Evolutionary conservation across 2,329 filamentous ascomycete species (phyloP), one percentile per base, ranked within the genome.

Genomic region (Aspergillus jensenii): DNA sequence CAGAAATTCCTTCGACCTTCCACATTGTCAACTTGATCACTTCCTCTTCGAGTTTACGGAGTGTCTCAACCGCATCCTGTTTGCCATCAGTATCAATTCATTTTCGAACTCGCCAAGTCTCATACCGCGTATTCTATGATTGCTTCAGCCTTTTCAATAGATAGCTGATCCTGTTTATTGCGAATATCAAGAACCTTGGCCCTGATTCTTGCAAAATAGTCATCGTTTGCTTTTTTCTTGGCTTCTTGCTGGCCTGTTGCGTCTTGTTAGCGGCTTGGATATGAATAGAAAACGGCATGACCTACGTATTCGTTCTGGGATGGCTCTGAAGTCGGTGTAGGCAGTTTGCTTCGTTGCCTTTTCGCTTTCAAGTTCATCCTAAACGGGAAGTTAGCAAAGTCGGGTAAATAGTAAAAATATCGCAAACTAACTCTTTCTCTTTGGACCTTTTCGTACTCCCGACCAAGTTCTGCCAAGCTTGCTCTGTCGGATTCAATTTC

Each of bases 1-100:
- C 95, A 0, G 92, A 97, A n/a, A 81, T 74, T 1, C 91, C 93
- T 78, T 99, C 95, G 31, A 96, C 83, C 0, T 84, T 77, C 60
- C 86, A 81, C 45, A 97, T 81, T 64, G 90, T 84, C 2, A 84
- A 86, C 66, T 93, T 87, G 15, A 93, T 74, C 11, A 91, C 76
- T 14, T 83, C 82, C 46, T 87, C 81, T 52, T 90, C 85, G 6
- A 85, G 81, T 49, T 79, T 74, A 14, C 85, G 84, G 45, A 96
- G 82, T 19, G 75, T 69, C n/a, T 82, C 81, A 7, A 96, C 82
- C 4, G 84, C 78, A 62, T 84, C 81, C 71, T 87, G 47, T 51
- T 4, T 15, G 3, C 6, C 4, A 43, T 68, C 12, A 68, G 61
- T 31, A 48, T 31, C 17, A 8, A 33, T 35, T 8, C 7, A 46